These are phyloP conservation scores for Gleditsia sinensis DNA, from an alignment of 306 rosid species.

Conservation along the genomic window DNA sequence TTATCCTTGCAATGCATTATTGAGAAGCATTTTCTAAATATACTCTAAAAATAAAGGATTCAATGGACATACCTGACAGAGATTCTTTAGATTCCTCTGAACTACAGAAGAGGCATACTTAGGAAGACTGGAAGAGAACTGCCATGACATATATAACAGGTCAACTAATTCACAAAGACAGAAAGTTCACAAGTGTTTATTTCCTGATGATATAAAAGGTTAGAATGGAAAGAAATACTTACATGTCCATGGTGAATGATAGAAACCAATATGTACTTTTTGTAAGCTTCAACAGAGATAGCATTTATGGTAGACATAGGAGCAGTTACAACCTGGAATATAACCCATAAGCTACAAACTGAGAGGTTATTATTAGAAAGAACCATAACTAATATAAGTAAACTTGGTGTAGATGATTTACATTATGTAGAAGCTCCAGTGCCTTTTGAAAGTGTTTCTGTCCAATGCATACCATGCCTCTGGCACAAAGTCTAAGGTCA, in stretches of 20 bases:
- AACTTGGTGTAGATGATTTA: slow-evolving; percentile 38
- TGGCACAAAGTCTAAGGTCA: slow-evolving; percentile 45
- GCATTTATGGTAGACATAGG: slow-evolving; percentile 81
- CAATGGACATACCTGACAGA: slow-evolving; percentile 59
- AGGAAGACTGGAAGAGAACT: slow-evolving; percentile 77
- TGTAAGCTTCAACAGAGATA: slow-evolving; percentile 93
- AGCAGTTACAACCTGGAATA: slow-evolving; percentile 87
- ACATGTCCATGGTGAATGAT: slow-evolving; percentile 92
- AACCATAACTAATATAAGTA: slow-evolving; percentile 25
- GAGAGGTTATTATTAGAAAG: slow-evolving; percentile 19
- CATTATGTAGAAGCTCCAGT: slow-evolving; percentile 93
- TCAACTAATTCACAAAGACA: slow-evolving; percentile 17
- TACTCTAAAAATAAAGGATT: slow-evolving; percentile 4
- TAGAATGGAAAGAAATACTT: slow-evolving; percentile 36
- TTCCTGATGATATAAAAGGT: not conserved
- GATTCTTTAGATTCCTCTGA: slow-evolving; percentile 77
- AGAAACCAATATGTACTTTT: slow-evolving; percentile 79
- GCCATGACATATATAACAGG: slow-evolving; percentile 41
- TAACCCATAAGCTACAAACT: slow-evolving; percentile 30
- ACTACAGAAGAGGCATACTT: slow-evolving; percentile 80
- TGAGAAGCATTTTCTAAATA: not conserved
- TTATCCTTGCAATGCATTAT: slow-evolving; percentile 10
- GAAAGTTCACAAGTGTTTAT: not conserved
- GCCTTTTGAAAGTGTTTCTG: slow-evolving; percentile 80
- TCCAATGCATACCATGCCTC: slow-evolving; percentile 97